phyloP scores from a whole-genome alignment of 106 monocot species.

The Cymbidium sinense region DNA sequence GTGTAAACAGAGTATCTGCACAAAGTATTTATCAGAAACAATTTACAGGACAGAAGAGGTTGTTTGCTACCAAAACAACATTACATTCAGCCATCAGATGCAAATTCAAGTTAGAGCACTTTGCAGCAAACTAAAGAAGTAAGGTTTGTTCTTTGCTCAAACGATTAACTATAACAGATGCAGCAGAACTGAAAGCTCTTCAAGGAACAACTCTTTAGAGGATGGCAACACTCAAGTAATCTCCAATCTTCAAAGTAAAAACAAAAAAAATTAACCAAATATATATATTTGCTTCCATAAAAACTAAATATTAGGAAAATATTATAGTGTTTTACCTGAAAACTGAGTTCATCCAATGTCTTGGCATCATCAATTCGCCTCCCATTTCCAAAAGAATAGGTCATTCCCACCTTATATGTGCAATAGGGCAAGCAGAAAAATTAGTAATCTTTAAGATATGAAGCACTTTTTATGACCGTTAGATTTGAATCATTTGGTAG shows the following conservation, averaged over 20 bases:
- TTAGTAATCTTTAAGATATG: background rate
- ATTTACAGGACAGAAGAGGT: background rate
- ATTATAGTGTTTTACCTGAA: slow-evolving; percentile 36
- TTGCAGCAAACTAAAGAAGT: background rate
- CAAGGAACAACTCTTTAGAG: slow-evolving; percentile 10
- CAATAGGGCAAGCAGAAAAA: background rate
- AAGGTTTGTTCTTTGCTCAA: background rate
- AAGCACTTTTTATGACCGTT: background rate
- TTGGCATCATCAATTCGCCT: slow-evolving; percentile 49
- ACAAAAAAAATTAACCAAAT: background rate
- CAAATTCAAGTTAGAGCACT: background rate
- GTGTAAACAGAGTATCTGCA: background rate
- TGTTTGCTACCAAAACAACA: no score
- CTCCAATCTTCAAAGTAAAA: slow-evolving; percentile 38
- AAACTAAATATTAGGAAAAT: no score
- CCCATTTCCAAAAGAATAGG: slow-evolving; percentile 43
- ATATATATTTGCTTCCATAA: background rate
- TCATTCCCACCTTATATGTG: slow-evolving; percentile 46
- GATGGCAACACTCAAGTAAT: slow-evolving; percentile 64
- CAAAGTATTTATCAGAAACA: background rate
- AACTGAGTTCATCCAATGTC: slow-evolving; percentile 48
- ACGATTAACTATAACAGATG: background rate
- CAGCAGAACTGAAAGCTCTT: background rate
- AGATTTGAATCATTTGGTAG: background rate
- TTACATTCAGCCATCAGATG: background rate